Base-by-base conservation (phyloP, 2,329 filamentous ascomycete species). In the Microcera coccophila region DNA sequence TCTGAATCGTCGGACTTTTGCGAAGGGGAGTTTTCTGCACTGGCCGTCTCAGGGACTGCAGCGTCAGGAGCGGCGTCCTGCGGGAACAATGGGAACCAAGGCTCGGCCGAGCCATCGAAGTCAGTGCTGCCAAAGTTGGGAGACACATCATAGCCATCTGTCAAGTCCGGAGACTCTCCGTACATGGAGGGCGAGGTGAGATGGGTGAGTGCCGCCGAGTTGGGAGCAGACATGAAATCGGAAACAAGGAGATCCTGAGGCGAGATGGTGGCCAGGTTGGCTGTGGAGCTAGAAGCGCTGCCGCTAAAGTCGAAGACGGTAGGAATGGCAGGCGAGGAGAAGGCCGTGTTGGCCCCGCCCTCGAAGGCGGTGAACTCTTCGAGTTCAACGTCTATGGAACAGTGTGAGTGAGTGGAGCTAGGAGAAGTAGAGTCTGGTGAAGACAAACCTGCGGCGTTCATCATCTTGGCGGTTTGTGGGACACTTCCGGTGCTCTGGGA, bases 101-200 rank as follows among this genome's bases (percentile, higher is more conserved):
- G 53, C 19, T 75, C 75, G 57, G 76, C 72, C 34, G 72, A 62
- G 42, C 67, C 65, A 33, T 68, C 63, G 43, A 84, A 72, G 37
- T 85, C 78, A 51, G 76, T 73, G 49, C 68, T 73, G 46, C 75
- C 75, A 65, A 90, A 87, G 64, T 85, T 79, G 36, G 90, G 90
- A 38, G 89, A 95, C 15, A 86, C 82, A 59, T 93, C 82, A 58
- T 82, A 88, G 62, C 75, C 77, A 56, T 87, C 83, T 59, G 48
- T 44, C 24, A 84, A 82, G 45, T 81, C 84, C 10, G 88, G 88
- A 39, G 88, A 94, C 57, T 84, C 86, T 61, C 86, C 78, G 58
- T 81, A 84, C 44, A 81, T 74, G n/a, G 85, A 87, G 34, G 90
- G 90, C 47, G 90, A 93, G 44, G 89, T 95, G 66, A 95, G 62